phyloP scores from a whole-genome alignment of 257 asterid species.

The Catharanthus roseus region DNA sequence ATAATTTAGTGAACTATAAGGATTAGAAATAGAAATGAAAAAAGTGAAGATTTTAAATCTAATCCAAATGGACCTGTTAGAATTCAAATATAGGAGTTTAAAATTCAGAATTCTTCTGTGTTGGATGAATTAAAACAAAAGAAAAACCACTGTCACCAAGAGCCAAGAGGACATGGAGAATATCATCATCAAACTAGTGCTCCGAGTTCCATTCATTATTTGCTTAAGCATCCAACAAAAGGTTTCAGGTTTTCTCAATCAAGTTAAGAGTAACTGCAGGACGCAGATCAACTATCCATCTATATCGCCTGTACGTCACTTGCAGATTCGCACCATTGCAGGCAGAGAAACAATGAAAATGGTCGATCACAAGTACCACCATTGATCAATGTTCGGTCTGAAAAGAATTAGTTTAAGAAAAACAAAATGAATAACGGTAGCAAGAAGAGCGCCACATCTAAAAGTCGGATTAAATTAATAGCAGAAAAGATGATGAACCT shows the following conservation, averaged over 20 bases:
- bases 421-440: neutral
- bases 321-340: conserved; percentile 11
- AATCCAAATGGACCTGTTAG: too few species aligned
- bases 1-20: too few species aligned
- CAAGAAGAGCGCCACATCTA: neutral
- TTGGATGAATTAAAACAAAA: too few species aligned
- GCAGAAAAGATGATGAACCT: conserved; percentile 23
- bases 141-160: too few species aligned
- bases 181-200: neutral
- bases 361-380: conserved; percentile 1
- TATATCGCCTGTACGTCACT: conserved; percentile 14
- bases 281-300: conserved; percentile 19
- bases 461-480: neutral
- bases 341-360: neutral
- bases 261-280: conserved; percentile 25
- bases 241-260: neutral
- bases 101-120: too few species aligned
- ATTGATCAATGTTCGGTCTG: conserved; percentile 9
- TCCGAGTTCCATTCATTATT: conserved; percentile 9
- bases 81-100: too few species aligned
- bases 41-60: too few species aligned
- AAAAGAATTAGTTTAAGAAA: neutral
- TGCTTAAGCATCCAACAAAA: neutral
- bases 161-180: too few species aligned
- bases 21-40: too few species aligned